Evolutionary conservation across 768 basidiomycete genomes (phyloP), one percentile per base, ranked within the genome.

Genomic region (Russula vinacea): DNA sequence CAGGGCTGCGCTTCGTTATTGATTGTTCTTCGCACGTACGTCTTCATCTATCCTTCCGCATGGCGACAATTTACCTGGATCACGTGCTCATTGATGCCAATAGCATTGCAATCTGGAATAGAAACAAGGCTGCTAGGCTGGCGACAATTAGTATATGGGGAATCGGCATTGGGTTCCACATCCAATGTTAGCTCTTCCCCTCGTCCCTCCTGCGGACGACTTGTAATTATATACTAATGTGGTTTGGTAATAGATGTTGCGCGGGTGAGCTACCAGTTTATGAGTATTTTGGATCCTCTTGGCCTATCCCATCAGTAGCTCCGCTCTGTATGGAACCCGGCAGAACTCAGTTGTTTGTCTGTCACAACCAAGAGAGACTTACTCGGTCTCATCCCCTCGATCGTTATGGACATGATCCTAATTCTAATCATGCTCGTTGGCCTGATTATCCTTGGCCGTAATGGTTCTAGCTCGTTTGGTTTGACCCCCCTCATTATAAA

Each of bases 51-150:
- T 24, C 0, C 33, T 35, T 39, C 16, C 35, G 5, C 45, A 1
- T 5, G 3, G 16, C 26, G 16, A 9, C 29, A n/a, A 13, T 13
- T 14, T 52, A 11, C 13, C 3, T 0, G 9, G 14, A 47, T 11
- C 10, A 3, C 37, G 7, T 19, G 2, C 37, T 59, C 29, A 55
- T 49, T 2, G 22, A 19, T 2, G 8, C 33, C 39, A 9, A 13
- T 32, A 66, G 65, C n/a, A 24, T 58, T 3, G 62, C 56, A 1
- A 47, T 66, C 11, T 66, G 65, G 65, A 26, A 55, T 26, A 14
- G 5, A 2, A 22, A 57, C 33, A 55, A 37, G 13, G 22, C 17
- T 6, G 39, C 37, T 13, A 5, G 47, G 22, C 37, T 10, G 35
- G 11, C 42, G 8, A 51, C 52, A 37, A 7, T 24, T 5, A 2